Base-by-base conservation (phyloP, 1,139 yeast genomes). In the Hansenula lynferdii region DNA sequence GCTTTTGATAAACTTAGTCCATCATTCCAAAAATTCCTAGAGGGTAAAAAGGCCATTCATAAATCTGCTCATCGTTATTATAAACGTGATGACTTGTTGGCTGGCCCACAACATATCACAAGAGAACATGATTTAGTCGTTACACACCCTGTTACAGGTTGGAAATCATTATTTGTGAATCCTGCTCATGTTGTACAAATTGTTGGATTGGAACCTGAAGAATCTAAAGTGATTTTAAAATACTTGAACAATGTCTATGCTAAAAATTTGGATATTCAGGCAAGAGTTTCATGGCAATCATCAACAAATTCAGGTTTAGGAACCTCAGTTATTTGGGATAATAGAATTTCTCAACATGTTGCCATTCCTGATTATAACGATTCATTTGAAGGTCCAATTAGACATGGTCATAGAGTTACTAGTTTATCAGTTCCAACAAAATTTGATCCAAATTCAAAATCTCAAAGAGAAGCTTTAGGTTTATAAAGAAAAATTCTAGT, bases 91-190 rank as follows among this genome's bases (percentile, higher is more conserved):
- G 52, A 57, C 40, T 62, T 62, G 24, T 56, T 59, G 44, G 38
- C 41, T 19, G 64, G 64, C 2, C 58, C 61, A 8, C 52, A 52
- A 51, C 44, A 36, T 36, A 60, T 69, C 21, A 64, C 58, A 22
- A 54, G 65, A 42, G 61, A 56, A 36, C 75, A 69, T 47, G 73
- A 73, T 6, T 39, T 69, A 31, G 61, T 70, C 28, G 61, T 73
- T 50, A 69, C 74, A 18, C 70, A 70, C 53, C 75, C 75, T 5
- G 69, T 66, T 23, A 69, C 75, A 17, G 73, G 73, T 11, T 67
- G 72, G 72, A 70, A 69, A 54, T 59, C 65, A 11, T 53, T 69
- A 44, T 66, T 50, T 41, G 72, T 67, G 31, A 64, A 67, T 54
- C 56, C 74, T 36, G 49, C 31, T 8, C 26, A 19, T 44, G 44